Base-by-base conservation (phyloP, 768 basidiomycete genomes). In the Pholiota conissans region DNA sequence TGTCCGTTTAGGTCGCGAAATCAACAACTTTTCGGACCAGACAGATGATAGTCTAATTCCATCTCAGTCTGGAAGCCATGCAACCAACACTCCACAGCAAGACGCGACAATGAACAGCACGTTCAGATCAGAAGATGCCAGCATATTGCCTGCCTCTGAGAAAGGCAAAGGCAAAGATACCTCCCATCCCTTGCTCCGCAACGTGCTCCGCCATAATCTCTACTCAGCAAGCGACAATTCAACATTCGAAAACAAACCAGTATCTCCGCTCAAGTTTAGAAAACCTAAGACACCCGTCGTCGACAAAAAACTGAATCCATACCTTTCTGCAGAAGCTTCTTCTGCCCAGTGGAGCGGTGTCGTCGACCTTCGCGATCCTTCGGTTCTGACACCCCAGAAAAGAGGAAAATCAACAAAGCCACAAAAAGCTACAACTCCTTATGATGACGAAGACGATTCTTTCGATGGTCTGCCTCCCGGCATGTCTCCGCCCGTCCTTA, bases 321-420 rank as follows among this genome's bases (percentile, higher is more conserved):
- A 88, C 66, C 76, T 90, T 6, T 79, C 86, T 0, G 67, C 78
- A 3, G 76, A 80, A 48, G 71, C 73, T 2, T 68, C 79, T 5
- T 80, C 85, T 2, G 70, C 73, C 9, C 72, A 84, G 14, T 91
- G 90, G 89, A 82, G 82, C 64, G 90, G 90, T 9, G 71, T 93
- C 30, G 86, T 92, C 30, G 84, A 95, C 70, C 79, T 92, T 3
- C 77, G 80, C 16, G 83, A 84, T 57, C 79, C 85, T 5, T 75
- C 78, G 27, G 72, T 81, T 16, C 64, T 73, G 20, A 83, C 83
- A 16, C 82, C 81, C 18, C 74, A 68, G 74, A 60, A 68, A 65
- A 58, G 56, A 71, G 69, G 61, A 67, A 5, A 57, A n/a, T 61
- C 69, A 16, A 42, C 60, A 18, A 61, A 58, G n/a, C 64, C 69